phyloP scores from a whole-genome alignment of 208 protist species.

The Herpetomonas tarakana region DNA sequence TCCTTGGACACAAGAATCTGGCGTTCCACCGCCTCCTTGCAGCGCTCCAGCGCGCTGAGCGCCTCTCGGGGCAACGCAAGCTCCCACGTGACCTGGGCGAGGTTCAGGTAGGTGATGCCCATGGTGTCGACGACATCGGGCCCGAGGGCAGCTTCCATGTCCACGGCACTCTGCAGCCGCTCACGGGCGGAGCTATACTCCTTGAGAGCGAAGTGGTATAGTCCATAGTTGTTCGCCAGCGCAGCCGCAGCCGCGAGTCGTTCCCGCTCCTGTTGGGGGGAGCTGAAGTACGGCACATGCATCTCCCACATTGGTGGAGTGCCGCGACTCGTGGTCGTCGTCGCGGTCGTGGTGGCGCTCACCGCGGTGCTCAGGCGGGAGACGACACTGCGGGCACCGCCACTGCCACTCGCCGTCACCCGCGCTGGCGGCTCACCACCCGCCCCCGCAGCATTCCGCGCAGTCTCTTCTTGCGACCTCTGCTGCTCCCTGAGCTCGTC shows the following conservation, averaged over 20 bases:
- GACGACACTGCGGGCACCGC: neutral
- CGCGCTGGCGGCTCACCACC: neutral
- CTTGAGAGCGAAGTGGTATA: slow-evolving; percentile 79
- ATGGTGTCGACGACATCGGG: slow-evolving; percentile 33
- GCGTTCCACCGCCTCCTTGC: slow-evolving; percentile 58
- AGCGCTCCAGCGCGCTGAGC: slow-evolving; percentile 30
- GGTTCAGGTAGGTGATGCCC: slow-evolving; percentile 80
- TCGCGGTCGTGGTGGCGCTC: neutral
- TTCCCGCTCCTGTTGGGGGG: slow-evolving; percentile 27
- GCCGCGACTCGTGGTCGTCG: slow-evolving; percentile 1
- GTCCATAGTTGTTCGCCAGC: slow-evolving; percentile 75
- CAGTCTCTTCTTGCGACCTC: neutral
- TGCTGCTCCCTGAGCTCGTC: slow-evolving; percentile 16
- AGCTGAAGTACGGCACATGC: slow-evolving; percentile 55
- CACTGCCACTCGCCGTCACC: neutral
- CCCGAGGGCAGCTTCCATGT: slow-evolving; percentile 48
- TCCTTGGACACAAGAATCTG: slow-evolving; percentile 29
- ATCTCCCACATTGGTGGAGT: slow-evolving; percentile 19
- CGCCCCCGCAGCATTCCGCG: neutral
- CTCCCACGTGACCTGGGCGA: slow-evolving; percentile 62
- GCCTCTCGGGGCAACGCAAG: slow-evolving; percentile 25
- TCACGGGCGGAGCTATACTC: slow-evolving; percentile 64
- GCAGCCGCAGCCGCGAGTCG: slow-evolving; percentile 36
- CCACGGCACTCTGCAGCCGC: slow-evolving; percentile 39
- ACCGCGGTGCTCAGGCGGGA: neutral